These are phyloP conservation scores for Didymella glomerata DNA, from an alignment of 2,329 filamentous ascomycete genomes.

Conservation along the genomic window DNA sequence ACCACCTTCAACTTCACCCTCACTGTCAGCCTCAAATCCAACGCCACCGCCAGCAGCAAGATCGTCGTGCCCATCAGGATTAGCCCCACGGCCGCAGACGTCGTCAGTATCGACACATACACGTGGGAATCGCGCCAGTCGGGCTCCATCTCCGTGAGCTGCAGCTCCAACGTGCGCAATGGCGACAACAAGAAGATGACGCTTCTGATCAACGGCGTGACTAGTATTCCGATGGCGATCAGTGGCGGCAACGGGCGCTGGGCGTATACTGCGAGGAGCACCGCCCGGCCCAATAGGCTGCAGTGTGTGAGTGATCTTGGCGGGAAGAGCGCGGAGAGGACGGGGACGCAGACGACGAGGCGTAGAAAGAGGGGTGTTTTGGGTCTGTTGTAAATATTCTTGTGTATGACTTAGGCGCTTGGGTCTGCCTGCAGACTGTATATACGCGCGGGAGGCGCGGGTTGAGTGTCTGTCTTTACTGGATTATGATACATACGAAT, in stretches of 20 bases:
- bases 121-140: slow-evolving; percentile 42
- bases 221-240: slow-evolving; percentile 33
- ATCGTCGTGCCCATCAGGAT: slow-evolving; percentile 42
- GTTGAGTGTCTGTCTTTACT: background rate
- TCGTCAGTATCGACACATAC: slow-evolving; percentile 46
- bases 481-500: slow-evolving; percentile 4
- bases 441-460: background rate
- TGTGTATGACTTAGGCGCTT: background rate
- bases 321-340: slow-evolving; percentile 34
- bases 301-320: slow-evolving; percentile 38
- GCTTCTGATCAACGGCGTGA: slow-evolving; percentile 39
- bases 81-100: slow-evolving; percentile 35
- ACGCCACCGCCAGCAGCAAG: slow-evolving; percentile 33
- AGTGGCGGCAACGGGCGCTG: slow-evolving; percentile 39
- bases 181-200: slow-evolving; percentile 42
- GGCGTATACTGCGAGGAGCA: slow-evolving; percentile 36
- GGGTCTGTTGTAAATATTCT: background rate
- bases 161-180: slow-evolving; percentile 48
- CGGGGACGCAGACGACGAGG: slow-evolving; percentile 30
- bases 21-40: slow-evolving; percentile 38
- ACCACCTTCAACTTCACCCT: slow-evolving; percentile 43
- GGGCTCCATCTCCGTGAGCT: slow-evolving; percentile 45
- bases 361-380: slow-evolving; percentile 11
- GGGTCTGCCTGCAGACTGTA: background rate
- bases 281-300: slow-evolving; percentile 41